Evolutionary conservation across 805 yeast species (phyloP).

Genomic region (Schwanniomyces vanrijiae): DNA sequence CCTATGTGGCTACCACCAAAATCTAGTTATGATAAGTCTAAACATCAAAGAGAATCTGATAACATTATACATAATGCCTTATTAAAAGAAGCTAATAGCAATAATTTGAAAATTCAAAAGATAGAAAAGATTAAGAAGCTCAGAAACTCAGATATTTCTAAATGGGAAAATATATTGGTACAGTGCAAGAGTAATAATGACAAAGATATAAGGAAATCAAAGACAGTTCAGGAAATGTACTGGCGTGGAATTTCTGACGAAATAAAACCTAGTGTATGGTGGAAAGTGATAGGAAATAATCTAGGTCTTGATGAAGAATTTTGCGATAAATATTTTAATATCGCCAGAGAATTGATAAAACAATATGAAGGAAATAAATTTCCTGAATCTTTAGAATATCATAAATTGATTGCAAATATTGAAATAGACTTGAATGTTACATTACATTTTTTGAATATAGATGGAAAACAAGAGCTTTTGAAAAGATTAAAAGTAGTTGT

Average conservation of each 20-base stretch:
- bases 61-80: slow-evolving; percentile 42
- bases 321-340: slow-evolving; percentile 12
- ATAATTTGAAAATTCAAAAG: slow-evolving; percentile 25
- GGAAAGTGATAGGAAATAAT: slow-evolving; percentile 37
- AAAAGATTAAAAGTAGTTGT: slow-evolving; percentile 15
- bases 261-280: slow-evolving; percentile 53
- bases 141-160: slow-evolving; percentile 32
- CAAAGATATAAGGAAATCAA: slow-evolving; percentile 3
- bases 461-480: slow-evolving; percentile 11
- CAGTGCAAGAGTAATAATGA: not conserved
- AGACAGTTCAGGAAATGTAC: slow-evolving; percentile 10
- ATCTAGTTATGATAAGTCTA: slow-evolving; percentile 47
- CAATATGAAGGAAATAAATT: not conserved
- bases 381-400: not conserved
- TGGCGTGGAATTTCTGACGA: slow-evolving; percentile 24
- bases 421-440: not conserved
- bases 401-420: not conserved
- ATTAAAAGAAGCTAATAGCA: slow-evolving; percentile 33
- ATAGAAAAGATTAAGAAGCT: slow-evolving; percentile 32
- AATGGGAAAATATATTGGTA: slow-evolving; percentile 16
- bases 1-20: slow-evolving; percentile 72
- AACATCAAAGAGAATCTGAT: slow-evolving; percentile 56
- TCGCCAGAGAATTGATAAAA: not conserved
- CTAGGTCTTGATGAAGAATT: slow-evolving; percentile 10
- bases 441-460: not conserved